Percentiles rank a stretch among this genome's conserved stretches.
Conservation (phyloP, 768 basidiomycete species). For the Naganishia randhawae region DNA sequence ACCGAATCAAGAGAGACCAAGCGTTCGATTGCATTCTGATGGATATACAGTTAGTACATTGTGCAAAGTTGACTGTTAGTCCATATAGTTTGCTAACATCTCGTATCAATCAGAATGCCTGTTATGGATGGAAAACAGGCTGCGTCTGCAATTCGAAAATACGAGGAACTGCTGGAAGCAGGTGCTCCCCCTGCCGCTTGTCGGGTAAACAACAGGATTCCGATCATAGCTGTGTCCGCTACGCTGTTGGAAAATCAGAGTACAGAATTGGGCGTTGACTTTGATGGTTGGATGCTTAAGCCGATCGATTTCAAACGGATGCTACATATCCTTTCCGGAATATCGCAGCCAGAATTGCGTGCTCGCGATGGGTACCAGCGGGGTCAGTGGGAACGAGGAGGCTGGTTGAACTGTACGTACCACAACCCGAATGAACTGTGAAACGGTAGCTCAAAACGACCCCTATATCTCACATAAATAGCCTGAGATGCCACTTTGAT, state of each 20-base stretch:
- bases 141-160: conserved; percentile 62
- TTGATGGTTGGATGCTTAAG: conserved; percentile 81
- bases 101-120: conserved; percentile 62
- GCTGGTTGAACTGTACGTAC: conserved; percentile 42
- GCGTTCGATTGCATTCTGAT: conserved; percentile 72
- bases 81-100: neutral
- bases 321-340: conserved; percentile 59
- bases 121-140: conserved; percentile 72
- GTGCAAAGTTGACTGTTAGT: neutral
- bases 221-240: conserved; percentile 78
- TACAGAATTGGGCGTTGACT: conserved; percentile 58
- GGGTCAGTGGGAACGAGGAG: conserved; percentile 52
- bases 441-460: no score
- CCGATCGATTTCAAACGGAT: conserved; percentile 74
- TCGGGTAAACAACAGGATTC: conserved; percentile 63
- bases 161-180: conserved; percentile 54
- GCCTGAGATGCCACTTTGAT: no score
- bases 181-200: conserved; percentile 6
- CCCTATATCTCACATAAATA: no score
- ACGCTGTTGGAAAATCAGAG: conserved; percentile 63
- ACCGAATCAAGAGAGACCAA: conserved; percentile 58
- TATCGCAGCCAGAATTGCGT: conserved; percentile 59
- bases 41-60: conserved; percentile 71
- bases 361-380: conserved; percentile 54
- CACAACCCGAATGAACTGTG: no score